Evolutionary conservation across 2,329 filamentous ascomycete species (phyloP).

Genomic region (Penicillium sp.): DNA sequence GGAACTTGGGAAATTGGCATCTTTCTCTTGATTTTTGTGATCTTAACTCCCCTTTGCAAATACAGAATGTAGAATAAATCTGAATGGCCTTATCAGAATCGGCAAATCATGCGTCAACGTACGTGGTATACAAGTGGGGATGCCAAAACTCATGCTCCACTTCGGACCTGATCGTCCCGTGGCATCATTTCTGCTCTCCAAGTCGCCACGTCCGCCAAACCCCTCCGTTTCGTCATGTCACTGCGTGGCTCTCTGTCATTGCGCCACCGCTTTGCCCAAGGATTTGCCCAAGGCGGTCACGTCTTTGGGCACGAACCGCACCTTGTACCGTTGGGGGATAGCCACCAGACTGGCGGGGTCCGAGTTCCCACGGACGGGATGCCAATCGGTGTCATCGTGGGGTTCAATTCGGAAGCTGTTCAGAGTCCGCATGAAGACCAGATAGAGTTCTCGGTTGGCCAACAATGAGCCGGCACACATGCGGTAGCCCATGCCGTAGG

Average conservation of each 20-base stretch:
- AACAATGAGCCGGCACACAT: constrained; percentile 66
- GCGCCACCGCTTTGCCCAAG: not conserved
- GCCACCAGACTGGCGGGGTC: constrained; percentile 64
- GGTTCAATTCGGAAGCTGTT: constrained; percentile 61
- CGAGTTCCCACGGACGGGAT: constrained; percentile 59
- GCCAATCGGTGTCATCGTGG: constrained; percentile 55
- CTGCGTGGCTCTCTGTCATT: not conserved
- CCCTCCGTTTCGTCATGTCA: not conserved
- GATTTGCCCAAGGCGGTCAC: constrained; percentile 22
- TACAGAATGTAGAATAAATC: constrained; percentile 15
- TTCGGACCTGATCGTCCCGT: not conserved
- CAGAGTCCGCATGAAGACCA: constrained; percentile 62
- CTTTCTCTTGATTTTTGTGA: not conserved
- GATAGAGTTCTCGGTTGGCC: constrained; percentile 65
- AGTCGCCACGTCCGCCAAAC: not conserved
- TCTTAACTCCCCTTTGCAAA: not conserved
- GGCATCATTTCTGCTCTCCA: not conserved
- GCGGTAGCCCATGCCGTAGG: constrained; percentile 64
- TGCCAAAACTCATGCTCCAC: not conserved
- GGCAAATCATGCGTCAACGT: not conserved
- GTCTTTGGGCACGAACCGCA: constrained; percentile 58
- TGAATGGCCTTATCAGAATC: not conserved
- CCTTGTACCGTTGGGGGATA: constrained; percentile 59
- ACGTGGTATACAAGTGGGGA: not conserved
- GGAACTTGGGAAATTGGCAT: not conserved